A percentile compares a stretch with the other conserved stretches of the same genome.
These are phyloP conservation scores for Narthecium ossifragum DNA, from an alignment of 106 monocot genomes.

Conservation along the genomic window DNA sequence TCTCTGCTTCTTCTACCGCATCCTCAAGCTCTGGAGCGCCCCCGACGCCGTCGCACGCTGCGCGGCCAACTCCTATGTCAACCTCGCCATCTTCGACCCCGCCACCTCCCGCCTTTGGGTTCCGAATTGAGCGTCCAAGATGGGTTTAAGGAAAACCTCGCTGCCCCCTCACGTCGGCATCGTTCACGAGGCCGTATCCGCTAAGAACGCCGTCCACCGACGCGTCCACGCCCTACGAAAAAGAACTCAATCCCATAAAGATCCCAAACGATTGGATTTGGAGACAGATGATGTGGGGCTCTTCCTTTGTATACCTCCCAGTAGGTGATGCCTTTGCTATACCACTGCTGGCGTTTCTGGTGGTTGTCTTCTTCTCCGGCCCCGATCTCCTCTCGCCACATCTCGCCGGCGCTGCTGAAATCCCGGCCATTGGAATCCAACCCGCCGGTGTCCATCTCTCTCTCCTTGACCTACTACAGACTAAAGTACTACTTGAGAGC, in stretches of 20 bases:
- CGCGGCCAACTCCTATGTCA: too few species aligned
- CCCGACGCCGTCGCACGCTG: too few species aligned
- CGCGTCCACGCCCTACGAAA: constrained; percentile 71
- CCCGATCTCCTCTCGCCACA: constrained; percentile 90
- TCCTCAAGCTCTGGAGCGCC: too few species aligned
- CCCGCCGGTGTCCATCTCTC: constrained; percentile 62
- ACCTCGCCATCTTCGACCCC: too few species aligned
- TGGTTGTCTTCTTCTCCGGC: constrained; percentile 5
- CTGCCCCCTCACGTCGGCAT: constrained; percentile 80
- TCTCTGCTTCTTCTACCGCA: too few species aligned
- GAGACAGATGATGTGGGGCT: not conserved
- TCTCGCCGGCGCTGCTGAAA: constrained; percentile 63
- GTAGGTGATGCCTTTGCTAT: constrained; percentile 80
- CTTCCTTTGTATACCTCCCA: constrained; percentile 90
- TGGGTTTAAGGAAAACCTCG: constrained; percentile 60
- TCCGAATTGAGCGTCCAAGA: constrained; percentile 61
- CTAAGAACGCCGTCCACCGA: constrained; percentile 93
- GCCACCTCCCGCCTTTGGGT: constrained; percentile 46
- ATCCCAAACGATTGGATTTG: too few species aligned
- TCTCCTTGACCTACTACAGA: too few species aligned
- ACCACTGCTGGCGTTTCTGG: constrained; percentile 68
- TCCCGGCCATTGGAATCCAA: constrained; percentile 57
- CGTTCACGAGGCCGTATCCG: constrained; percentile 79
- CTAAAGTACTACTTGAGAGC: too few species aligned
- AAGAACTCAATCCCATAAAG: not conserved